phyloP scores from a whole-genome alignment of 257 asterid genomes.

The Verbascum thapsus region DNA sequence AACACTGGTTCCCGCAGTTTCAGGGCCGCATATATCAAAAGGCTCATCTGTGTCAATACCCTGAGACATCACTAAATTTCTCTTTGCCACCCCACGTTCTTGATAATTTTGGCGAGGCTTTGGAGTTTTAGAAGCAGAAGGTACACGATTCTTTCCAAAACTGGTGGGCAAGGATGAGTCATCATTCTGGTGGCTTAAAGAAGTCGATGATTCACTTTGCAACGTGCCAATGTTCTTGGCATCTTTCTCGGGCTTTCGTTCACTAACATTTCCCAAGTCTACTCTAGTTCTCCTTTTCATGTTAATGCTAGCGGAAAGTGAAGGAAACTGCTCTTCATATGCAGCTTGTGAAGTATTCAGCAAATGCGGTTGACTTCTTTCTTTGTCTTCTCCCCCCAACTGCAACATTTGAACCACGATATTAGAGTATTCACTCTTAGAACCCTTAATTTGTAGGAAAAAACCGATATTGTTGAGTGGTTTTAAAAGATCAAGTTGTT shows the following conservation, averaged over 20 bases:
- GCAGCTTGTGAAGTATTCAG: slow-evolving; percentile 13
- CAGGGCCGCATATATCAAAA: slow-evolving; percentile 54
- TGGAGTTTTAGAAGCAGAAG: slow-evolving; percentile 18
- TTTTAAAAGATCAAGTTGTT: neutral
- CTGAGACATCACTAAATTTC: slow-evolving; percentile 1
- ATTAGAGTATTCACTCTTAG: slow-evolving; percentile 9
- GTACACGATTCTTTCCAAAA: slow-evolving; percentile 27
- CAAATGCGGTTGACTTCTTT: neutral
- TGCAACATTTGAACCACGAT: slow-evolving; percentile 12
- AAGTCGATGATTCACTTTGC: slow-evolving; percentile 13
- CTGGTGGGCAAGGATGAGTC: slow-evolving; percentile 28
- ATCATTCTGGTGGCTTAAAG: slow-evolving; percentile 6
- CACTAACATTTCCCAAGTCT: slow-evolving; percentile 29
- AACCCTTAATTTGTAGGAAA: neutral
- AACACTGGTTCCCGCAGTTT: slow-evolving; percentile 13
- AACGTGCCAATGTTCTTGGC: neutral
- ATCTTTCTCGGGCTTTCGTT: slow-evolving; percentile 20
- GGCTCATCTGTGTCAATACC: slow-evolving; percentile 23
- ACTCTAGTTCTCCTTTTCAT: slow-evolving; percentile 35
- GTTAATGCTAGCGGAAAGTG: slow-evolving; percentile 27
- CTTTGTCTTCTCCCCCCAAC: slow-evolving; percentile 11
- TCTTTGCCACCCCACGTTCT: slow-evolving; percentile 15
- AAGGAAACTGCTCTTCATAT: slow-evolving; percentile 31
- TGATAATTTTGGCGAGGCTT: slow-evolving; percentile 10
- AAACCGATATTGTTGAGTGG: neutral